Percentiles rank a stretch among this genome's conserved stretches.
These are phyloP conservation scores for Cyanidium caldarium DNA, from an alignment of 23 red algal genomes.

Conservation along the genomic window DNA sequence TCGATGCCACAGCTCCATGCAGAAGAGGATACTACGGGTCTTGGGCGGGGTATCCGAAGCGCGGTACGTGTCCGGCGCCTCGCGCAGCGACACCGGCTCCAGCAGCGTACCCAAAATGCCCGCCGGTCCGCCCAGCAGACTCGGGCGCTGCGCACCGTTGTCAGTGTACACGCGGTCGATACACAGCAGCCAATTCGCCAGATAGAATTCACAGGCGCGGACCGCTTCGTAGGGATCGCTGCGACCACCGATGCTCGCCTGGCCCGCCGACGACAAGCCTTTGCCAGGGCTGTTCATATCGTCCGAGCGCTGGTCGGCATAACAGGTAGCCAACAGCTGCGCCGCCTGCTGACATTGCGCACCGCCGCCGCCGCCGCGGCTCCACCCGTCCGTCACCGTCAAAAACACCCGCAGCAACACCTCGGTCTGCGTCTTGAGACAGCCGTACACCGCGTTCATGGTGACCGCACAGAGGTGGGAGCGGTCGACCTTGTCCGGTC, in stretches of 20 bases:
- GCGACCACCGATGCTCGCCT: background rate
- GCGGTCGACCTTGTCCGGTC: too few species aligned
- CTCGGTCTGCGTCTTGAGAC: background rate
- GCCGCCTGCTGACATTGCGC: background rate
- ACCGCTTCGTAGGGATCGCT: constrained; percentile 2
- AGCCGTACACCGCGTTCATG: background rate
- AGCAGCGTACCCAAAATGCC: background rate
- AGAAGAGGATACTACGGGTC: background rate
- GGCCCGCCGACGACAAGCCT: background rate
- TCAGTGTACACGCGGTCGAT: background rate
- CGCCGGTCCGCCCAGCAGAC: background rate
- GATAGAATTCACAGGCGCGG: constrained; percentile 6
- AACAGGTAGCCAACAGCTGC: background rate
- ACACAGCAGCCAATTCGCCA: background rate
- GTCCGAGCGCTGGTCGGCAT: background rate
- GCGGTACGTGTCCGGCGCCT: too few species aligned
- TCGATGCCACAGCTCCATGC: background rate
- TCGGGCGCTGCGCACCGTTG: background rate
- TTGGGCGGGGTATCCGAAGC: too few species aligned
- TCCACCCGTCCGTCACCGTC: background rate
- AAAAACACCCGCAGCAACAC: background rate
- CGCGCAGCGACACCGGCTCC: background rate
- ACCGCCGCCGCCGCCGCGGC: background rate
- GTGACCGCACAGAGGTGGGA: too few species aligned
- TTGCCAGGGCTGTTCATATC: background rate